Evolutionary conservation across 768 basidiomycete species (phyloP), one percentile per base, ranked within the genome.

Genomic region (Serendipita sp.): DNA sequence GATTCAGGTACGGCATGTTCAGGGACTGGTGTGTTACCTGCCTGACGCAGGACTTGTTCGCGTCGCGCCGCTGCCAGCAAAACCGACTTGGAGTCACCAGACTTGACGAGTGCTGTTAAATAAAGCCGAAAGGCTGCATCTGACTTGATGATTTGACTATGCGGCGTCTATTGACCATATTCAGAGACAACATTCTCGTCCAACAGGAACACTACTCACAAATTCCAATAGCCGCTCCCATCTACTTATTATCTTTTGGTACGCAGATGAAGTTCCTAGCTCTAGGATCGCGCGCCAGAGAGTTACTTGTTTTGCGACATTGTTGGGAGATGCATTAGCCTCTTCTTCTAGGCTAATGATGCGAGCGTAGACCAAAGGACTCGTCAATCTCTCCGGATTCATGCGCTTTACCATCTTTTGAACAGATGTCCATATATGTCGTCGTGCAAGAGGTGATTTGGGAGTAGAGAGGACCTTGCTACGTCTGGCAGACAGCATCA

Each of bases 191-290:
- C 45, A 54, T 41, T 65, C 11, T 44, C 15, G 3, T 28, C 10
- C 4, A 38, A 18, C 11, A n/a, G 13, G 10, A 44, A 63, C 44
- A 7, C 53, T 35, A 83, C 88, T 69, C 75, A 91, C 90, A 71
- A 86, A 89, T 80, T 91, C 86, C 70, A 81, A 82, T 80, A 86
- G 83, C 68, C 84, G 79, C 71, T 92, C 89, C 89, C 90, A 92
- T 64, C 89, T 82, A 70, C 77, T 83, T 65, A 89, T 82, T 65
- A 91, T 75, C 28, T 87, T 75, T 66, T 89, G 85, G 72, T 85
- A 85, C 0, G 83, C 89, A 11, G 84, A 79, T 65, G 81, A 83
- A 38, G 86, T 76, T 62, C 83, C 81, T 0, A 86, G 86, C 0
- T 81, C 81, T 24, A 81, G 69, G 34, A 92, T 75, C 16, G 86